Evolutionary conservation across 306 rosid genomes (phyloP), one percentile per base, ranked within the genome.

Genomic region (Casuarina glauca): DNA sequence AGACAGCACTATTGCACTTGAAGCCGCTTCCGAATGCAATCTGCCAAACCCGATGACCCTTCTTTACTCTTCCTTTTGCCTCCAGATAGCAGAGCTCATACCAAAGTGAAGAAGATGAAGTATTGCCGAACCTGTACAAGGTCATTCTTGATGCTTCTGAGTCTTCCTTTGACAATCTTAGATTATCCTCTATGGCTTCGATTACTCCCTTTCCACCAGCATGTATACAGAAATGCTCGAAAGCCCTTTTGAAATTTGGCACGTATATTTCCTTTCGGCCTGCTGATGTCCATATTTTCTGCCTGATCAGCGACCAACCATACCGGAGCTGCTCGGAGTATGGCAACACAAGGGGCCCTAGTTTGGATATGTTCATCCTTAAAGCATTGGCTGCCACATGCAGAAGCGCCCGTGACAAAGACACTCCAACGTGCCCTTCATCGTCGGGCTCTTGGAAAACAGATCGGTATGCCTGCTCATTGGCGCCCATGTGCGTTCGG

Each of bases 141-240:
- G 96, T 75, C 98, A 93, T 93, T 78, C 83, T 90, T 61, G 97
- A 93, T 10, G 96, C 91, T 66, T 93, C 96, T 32, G 81, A 82
- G 15, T 93, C 91, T 78, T 85, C 88, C 74, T 85, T 89, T 6
- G 84, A 73, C 86, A 93, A 76, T 78, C 79, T 79, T 50, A 90
- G 82, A 72, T 79, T 82, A 49, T 85, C 82, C 74, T 85, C 90
- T 35, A 90, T 85, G 57, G 86, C 90, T 63, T 91, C 88, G 4
- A 90, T 81, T 7, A 90, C 94, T 5, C 87, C 70, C 68, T 87
- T 91, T 15, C 98, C 97, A 42, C 97, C 98, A 0, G 96, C 97
- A 67, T 94, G 93, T 66, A 86, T 86, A 72, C 96, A 91, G 78
- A 91, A 90, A 79, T 87, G 97, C 82, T 89, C 76, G 9, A 91